phyloP scores from a whole-genome alignment of 2,329 filamentous ascomycete genomes.

The Aspergillus udagawae region DNA sequence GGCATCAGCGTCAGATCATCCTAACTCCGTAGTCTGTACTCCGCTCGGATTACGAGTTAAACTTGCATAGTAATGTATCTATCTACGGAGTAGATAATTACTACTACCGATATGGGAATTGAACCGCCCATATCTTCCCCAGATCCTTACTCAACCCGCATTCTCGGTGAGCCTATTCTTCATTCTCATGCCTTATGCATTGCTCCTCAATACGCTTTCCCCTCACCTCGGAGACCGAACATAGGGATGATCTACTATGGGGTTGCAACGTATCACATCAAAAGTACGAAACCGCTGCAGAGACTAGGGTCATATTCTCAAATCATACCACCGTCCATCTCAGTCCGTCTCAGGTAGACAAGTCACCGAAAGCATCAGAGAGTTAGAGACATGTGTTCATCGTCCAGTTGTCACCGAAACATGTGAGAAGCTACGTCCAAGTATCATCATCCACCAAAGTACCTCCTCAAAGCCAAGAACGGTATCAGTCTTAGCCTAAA shows the following conservation, averaged over 20 bases:
- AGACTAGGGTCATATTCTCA: neutral
- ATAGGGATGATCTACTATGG: neutral
- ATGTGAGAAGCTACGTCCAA: neutral
- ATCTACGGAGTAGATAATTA: too few species aligned
- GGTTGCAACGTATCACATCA: neutral
- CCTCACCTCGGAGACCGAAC: neutral
- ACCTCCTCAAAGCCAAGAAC: neutral
- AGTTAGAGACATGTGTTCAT: neutral
- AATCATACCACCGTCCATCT: neutral
- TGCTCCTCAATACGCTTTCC: neutral
- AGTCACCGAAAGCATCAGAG: neutral
- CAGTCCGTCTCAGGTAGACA: neutral
- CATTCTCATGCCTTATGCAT: conserved; percentile 1
- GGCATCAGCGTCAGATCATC: neutral
- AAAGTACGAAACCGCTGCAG: neutral
- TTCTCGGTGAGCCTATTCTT: conserved; percentile 21
- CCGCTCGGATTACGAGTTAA: neutral
- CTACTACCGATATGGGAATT: neutral
- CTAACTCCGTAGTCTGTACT: neutral
- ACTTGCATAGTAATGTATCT: too few species aligned
- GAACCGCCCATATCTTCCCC: neutral
- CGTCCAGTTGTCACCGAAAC: neutral
- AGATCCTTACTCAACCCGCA: conserved; percentile 21
- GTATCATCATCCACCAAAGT: neutral
- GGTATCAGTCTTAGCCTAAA: neutral